Conservation (phyloP, 169 alveolate species). For the Plasmodium reichenowi region DNA sequence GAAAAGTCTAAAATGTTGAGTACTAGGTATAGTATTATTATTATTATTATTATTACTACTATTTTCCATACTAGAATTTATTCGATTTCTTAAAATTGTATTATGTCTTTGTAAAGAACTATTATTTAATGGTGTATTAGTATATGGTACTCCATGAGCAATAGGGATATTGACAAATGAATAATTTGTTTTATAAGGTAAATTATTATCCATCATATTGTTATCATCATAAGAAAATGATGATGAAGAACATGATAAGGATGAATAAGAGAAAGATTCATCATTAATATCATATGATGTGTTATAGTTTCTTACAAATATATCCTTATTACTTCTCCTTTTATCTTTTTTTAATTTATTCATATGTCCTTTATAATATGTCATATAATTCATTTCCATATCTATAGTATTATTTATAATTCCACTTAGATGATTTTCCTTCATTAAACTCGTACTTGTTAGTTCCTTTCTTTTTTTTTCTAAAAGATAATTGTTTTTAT, state of each 20-base stretch:
- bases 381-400: conserved; percentile 46
- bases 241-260: neutral
- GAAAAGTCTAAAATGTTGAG: conserved; percentile 38
- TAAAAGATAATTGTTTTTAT: neutral
- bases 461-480: too few species aligned
- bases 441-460: neutral
- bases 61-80: conserved; percentile 22
- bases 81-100: conserved; percentile 19
- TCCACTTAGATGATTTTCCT: conserved; percentile 33
- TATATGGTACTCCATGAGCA: neutral
- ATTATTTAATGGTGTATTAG: conserved; percentile 8
- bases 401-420: conserved; percentile 58
- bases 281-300: conserved; percentile 6
- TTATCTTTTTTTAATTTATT: neutral
- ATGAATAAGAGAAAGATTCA: conserved; percentile 7
- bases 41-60: neutral
- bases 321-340: neutral
- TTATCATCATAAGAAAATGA: conserved; percentile 7
- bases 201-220: neutral
- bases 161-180: conserved; percentile 9
- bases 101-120: conserved; percentile 3
- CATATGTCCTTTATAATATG: neutral
- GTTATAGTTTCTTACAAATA: neutral
- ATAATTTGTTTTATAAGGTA: conserved; percentile 3
- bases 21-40: conserved; percentile 2